Evolutionary conservation across 2,329 filamentous ascomycete genomes (phyloP), one percentile per base, ranked within the genome.

Genomic region (Aspergillus sp.): DNA sequence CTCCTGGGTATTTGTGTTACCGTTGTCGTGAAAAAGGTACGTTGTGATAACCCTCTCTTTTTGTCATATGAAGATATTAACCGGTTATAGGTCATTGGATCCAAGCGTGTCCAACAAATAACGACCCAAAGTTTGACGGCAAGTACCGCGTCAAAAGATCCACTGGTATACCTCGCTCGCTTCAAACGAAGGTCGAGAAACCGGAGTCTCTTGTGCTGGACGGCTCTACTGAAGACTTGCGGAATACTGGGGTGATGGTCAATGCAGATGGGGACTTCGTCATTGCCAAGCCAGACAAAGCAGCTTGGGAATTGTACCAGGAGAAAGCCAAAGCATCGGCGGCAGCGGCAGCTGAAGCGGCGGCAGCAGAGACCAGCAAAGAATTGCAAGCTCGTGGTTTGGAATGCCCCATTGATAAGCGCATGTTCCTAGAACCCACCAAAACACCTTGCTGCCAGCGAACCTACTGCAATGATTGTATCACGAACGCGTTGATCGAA

Each of bases 391-490:
- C 94, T 73, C 87, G 84, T 66, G 93, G 93, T 61, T 79, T 99
- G 69, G 88, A 94, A 74, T 99, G 94, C 80, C 83, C 91, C 60
- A 88, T 97, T 81, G 94, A 97, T 85, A 95, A 95, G 77, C 92
- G 90, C 75, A 87, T 96, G 83, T 96, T 97, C 78, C 87, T 95
- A 85, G 90, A 96, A 73, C 93, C 94, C 82, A 94, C 95, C 82
- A 95, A 96, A 84, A 97, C 94, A 69, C 93, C 94, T 62, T 99
- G 94, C 83, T 99, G 94, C 81, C 84, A 89, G 78, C 95, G 89
- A 83, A 96, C 92, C 70, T 99, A 95, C 81, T 99, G 94, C 82
- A 94, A 94, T 84, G 91, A 96, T 73, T 99, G 94, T 87, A 96
- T 99, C 77, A 95, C 94, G 73, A 96, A 96, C 83, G 90, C 92